Evolutionary conservation across 345 rosid genomes (phyloP).

Genomic region (Murraya koenigii): DNA sequence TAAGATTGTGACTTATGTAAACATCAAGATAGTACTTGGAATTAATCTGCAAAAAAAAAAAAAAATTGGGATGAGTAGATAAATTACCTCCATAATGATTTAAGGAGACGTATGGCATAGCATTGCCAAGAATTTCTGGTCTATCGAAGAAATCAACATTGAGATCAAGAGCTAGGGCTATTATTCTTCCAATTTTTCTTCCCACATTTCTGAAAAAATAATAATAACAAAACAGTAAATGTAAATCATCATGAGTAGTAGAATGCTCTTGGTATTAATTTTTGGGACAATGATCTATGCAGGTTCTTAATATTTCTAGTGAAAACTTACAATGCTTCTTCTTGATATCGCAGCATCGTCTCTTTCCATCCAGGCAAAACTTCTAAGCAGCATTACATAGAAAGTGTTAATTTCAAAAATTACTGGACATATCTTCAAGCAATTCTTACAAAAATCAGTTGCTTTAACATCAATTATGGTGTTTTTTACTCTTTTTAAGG

Average conservation of each 20-base stretch:
- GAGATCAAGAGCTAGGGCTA: not conserved
- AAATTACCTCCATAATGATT: not conserved
- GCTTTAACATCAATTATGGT: too few species aligned
- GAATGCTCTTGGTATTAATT: too few species aligned
- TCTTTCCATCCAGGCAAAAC: not conserved
- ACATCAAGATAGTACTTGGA: too few species aligned
- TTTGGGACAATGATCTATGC: too few species aligned
- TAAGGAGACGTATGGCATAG: not conserved
- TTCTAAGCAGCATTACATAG: not conserved
- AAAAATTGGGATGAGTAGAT: not conserved
- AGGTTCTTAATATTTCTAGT: not conserved
- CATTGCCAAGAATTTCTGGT: not conserved
- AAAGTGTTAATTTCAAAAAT: too few species aligned
- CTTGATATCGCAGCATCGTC: not conserved
- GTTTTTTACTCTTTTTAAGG: too few species aligned
- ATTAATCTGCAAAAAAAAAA: too few species aligned
- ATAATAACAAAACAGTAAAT: not conserved
- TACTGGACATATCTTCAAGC: too few species aligned
- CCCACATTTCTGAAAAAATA: not conserved
- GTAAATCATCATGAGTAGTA: not conserved
- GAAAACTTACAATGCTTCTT: not conserved
- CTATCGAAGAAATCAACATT: not conserved
- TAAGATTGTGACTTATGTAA: not conserved
- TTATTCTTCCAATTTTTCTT: not conserved
- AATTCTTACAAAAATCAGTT: too few species aligned